These are phyloP conservation scores for Irpex sp. DNA, from an alignment of 1,284 basidiomycete genomes.

Conservation along the genomic window DNA sequence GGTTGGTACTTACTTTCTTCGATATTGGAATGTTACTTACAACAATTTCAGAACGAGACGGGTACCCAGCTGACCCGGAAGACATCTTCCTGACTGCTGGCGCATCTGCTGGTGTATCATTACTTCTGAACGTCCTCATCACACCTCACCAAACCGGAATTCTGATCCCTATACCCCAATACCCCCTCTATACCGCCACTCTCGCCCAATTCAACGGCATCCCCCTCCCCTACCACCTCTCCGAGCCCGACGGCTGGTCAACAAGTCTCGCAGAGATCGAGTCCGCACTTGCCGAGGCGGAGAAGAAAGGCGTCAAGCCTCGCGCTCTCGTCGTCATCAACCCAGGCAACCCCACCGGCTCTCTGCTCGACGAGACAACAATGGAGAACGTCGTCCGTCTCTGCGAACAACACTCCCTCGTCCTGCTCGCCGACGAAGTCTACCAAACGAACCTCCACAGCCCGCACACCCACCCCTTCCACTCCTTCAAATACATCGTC, in stretches of 20 bases:
- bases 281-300: conserved; percentile 63
- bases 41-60: conserved; percentile 69
- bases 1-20: conserved; percentile 38
- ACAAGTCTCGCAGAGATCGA: conserved; percentile 72
- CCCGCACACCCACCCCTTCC: conserved; percentile 64
- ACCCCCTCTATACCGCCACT: conserved; percentile 94
- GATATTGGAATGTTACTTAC: not conserved
- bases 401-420: conserved; percentile 81
- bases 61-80: conserved; percentile 77
- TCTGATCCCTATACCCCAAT: conserved; percentile 97
- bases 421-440: conserved; percentile 92
- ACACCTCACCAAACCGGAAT: conserved; percentile 64
- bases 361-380: conserved; percentile 65
- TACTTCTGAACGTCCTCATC: conserved; percentile 82
- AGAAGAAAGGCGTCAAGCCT: conserved; percentile 56
- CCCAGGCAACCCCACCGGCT: conserved; percentile 93
- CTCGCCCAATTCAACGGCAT: conserved; percentile 81
- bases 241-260: conserved; percentile 81
- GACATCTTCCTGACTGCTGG: conserved; percentile 94
- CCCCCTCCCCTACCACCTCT: conserved; percentile 87
- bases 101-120: conserved; percentile 88
- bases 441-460: conserved; percentile 91
- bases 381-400: conserved; percentile 74
- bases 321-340: conserved; percentile 93
- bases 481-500: conserved; percentile 88